These are phyloP conservation scores for Brachypodium distachyon DNA, from an alignment of 202 grass and related monocot species.

Conservation along the genomic window DNA sequence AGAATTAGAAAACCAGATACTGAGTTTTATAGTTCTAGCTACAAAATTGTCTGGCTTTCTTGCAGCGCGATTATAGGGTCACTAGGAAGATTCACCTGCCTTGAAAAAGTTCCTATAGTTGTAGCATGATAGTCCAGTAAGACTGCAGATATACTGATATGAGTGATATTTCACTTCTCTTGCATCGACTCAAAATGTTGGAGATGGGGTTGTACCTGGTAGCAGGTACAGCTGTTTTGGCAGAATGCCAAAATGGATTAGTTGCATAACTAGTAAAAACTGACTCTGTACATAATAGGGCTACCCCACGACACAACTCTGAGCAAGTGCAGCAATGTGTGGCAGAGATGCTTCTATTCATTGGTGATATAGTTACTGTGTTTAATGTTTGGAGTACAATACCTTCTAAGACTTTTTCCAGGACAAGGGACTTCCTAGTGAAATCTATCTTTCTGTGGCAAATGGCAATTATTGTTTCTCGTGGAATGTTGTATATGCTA, in stretches of 20 bases:
- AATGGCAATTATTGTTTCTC: neutral
- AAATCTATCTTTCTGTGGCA: slow-evolving; percentile 7
- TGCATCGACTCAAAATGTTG: neutral
- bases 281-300: neutral
- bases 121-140: neutral
- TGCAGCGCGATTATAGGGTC: neutral
- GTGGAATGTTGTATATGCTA: neutral
- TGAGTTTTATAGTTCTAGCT: neutral
- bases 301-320: neutral
- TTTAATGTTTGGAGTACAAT: slow-evolving; percentile 12
- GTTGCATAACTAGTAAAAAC: neutral
- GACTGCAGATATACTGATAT: neutral
- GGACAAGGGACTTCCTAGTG: neutral
- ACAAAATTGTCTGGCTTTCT: slow-evolving; percentile 10
- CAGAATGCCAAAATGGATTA: neutral
- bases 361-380: neutral
- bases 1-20: slow-evolving; percentile 16
- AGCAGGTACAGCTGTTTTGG: neutral
- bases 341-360: neutral
- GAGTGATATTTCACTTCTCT: neutral
- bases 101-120: neutral
- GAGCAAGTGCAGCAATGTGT: neutral
- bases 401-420: neutral
- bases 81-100: neutral
- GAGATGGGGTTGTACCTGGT: neutral